A percentile compares a stretch with the other conserved stretches of the same genome.
Conservation (phyloP, 2,329 filamentous ascomycete species). For the Colletotrichum echinochloae region DNA sequence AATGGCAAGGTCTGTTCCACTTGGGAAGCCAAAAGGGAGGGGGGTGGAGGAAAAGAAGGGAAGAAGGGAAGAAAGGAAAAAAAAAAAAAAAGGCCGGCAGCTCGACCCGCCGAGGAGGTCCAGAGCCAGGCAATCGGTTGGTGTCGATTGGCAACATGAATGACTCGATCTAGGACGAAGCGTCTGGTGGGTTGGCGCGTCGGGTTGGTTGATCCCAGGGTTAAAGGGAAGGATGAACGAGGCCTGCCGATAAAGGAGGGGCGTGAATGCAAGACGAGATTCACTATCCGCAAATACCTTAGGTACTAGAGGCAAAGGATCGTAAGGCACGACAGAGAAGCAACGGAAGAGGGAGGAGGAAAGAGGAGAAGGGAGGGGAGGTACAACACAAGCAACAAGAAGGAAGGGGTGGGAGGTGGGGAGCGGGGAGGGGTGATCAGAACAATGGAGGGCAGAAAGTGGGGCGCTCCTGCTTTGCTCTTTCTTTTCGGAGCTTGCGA, state of each 20-base stretch:
- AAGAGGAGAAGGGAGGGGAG: not conserved
- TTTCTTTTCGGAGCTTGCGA: constrained; percentile 38
- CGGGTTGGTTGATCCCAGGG: constrained; percentile 37
- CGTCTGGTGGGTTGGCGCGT: constrained; percentile 16
- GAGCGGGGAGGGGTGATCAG: not conserved
- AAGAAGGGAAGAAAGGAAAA: constrained; percentile 6
- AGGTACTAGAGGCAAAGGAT: constrained; percentile 23
- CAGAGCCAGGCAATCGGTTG: constrained; percentile 25
- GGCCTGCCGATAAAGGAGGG: constrained; percentile 7
- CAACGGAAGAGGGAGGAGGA: constrained; percentile 1
- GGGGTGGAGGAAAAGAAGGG: not conserved
- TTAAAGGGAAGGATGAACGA: constrained; percentile 22
- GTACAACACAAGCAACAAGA: not conserved
- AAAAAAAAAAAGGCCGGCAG: constrained; percentile 28
- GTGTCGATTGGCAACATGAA: constrained; percentile 29
- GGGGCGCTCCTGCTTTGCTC: constrained; percentile 10
- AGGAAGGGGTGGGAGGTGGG: constrained; percentile 4
- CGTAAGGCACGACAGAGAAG: constrained; percentile 29
- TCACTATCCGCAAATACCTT: not conserved
- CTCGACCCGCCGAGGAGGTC: constrained; percentile 34
- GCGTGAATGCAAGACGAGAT: constrained; percentile 23
- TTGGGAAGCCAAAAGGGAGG: constrained; percentile 1
- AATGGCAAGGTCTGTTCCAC: constrained; percentile 12
- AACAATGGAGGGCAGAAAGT: not conserved
- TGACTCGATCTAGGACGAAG: constrained; percentile 39